Percentiles rank a stretch among this genome's conserved stretches.
phyloP scores from a whole-genome alignment of 495 filamentous ascomycete species.

The Annulohypoxylon moriforme region DNA sequence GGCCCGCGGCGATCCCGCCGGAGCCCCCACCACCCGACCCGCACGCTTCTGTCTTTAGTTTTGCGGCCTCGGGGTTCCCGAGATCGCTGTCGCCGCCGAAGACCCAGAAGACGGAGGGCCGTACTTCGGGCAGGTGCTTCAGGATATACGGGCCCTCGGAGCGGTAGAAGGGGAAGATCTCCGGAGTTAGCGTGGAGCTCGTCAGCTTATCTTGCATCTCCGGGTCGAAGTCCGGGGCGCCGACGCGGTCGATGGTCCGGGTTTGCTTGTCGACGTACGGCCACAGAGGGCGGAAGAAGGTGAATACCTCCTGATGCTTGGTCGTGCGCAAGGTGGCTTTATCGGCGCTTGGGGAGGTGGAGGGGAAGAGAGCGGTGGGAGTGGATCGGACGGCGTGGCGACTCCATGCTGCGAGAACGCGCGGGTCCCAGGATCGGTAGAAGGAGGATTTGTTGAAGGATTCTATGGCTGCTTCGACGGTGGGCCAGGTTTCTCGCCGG shows the following conservation, averaged over 20 bases:
- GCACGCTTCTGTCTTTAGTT: slow-evolving; percentile 70
- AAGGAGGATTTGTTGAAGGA: slow-evolving; percentile 71
- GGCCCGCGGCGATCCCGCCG: slow-evolving; percentile 71
- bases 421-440: slow-evolving; percentile 78
- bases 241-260: slow-evolving; percentile 39
- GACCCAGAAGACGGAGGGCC: slow-evolving; percentile 85
- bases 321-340: slow-evolving; percentile 69
- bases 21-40: slow-evolving; percentile 74
- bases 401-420: slow-evolving; percentile 74
- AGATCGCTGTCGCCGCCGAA: slow-evolving; percentile 76
- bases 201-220: slow-evolving; percentile 19
- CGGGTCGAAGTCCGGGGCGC: slow-evolving; percentile 48
- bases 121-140: slow-evolving; percentile 71
- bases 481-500: slow-evolving; percentile 79
- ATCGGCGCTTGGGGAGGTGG: slow-evolving; percentile 38
- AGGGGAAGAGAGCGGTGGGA: slow-evolving; percentile 68
- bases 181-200: neutral
- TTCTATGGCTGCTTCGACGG: slow-evolving; percentile 68
- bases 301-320: slow-evolving; percentile 71
- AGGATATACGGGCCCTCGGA: slow-evolving; percentile 75
- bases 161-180: slow-evolving; percentile 74
- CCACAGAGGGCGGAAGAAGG: slow-evolving; percentile 58
- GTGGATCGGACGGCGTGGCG: slow-evolving; percentile 72
- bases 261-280: slow-evolving; percentile 33
- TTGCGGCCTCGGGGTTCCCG: slow-evolving; percentile 61